Percentiles rank a stretch among this genome's conserved stretches.
These are phyloP conservation scores for Tilletia caries DNA, from an alignment of 1,284 basidiomycete species.

Conservation along the genomic window DNA sequence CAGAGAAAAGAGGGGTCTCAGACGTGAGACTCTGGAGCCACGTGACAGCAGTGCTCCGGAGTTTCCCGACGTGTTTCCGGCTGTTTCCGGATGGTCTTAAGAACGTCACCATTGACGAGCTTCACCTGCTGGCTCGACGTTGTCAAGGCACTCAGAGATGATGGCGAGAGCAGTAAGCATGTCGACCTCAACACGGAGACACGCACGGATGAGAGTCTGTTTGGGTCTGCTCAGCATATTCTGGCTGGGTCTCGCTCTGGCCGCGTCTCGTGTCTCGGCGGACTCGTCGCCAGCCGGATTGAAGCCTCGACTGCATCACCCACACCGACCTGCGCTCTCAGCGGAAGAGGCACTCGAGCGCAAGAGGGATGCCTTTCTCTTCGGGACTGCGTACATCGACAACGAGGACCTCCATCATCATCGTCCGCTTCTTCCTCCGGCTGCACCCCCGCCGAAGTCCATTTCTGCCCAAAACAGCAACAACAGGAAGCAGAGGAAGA, in stretches of 20 bases:
- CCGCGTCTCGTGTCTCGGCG: not conserved
- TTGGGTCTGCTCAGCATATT: no score
- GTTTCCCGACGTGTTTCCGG: no score
- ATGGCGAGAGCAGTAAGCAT: no score
- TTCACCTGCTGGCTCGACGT: no score
- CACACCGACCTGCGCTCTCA: slow-evolving; percentile 3
- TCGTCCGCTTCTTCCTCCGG: not conserved
- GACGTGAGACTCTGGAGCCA: not conserved
- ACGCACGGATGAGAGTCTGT: no score
- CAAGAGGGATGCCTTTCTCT: slow-evolving; percentile 11
- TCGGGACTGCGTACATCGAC: slow-evolving; percentile 6
- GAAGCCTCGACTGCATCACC: not conserved
- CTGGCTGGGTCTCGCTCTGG: not conserved
- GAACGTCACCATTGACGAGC: no score
- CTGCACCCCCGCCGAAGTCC: not conserved
- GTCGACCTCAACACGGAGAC: no score
- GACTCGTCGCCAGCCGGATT: not conserved
- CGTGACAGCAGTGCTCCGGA: not conserved
- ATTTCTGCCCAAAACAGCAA: not conserved
- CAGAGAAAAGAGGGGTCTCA: not conserved
- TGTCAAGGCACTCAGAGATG: no score
- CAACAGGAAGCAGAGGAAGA: no score
- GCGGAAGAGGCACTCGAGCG: slow-evolving; percentile 11
- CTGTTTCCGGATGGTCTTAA: no score
- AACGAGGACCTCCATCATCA: not conserved